phyloP scores from a whole-genome alignment of 139 green algal genomes.

The Axilococcus clingmanii region DNA sequence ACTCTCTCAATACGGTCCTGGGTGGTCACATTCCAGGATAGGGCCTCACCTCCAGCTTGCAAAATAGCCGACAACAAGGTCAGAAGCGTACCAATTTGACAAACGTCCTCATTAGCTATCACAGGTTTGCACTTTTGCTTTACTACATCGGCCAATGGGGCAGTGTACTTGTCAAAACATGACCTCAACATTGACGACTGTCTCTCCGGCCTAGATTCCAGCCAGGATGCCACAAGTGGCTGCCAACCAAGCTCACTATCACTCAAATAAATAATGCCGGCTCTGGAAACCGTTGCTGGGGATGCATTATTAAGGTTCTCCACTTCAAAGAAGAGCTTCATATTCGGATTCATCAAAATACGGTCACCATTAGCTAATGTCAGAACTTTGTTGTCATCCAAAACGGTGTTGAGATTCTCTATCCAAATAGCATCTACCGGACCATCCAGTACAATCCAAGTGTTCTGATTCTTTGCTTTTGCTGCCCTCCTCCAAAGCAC shows the following conservation, averaged over 20 bases:
- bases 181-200: constrained; percentile 52
- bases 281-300: constrained; percentile 81
- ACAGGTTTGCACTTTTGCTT: constrained; percentile 61
- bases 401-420: constrained; percentile 95
- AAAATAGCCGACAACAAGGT: constrained; percentile 71
- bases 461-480: constrained; percentile 86
- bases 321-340: constrained; percentile 90
- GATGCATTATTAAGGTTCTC: constrained; percentile 94
- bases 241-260: constrained; percentile 83
- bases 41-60: no score
- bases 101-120: constrained; percentile 79
- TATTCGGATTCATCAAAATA: constrained; percentile 82
- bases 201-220: constrained; percentile 27
- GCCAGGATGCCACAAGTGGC: constrained; percentile 74
- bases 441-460: constrained; percentile 93
- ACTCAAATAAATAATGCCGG: constrained; percentile 93
- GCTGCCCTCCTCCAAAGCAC: constrained; percentile 83
- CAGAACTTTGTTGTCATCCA: constrained; percentile 96
- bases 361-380: constrained; percentile 94
- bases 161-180: constrained; percentile 77
- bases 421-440: constrained; percentile 97
- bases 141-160: constrained; percentile 61
- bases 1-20: constrained; percentile 76
- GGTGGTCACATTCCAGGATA: no score
- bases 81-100: constrained; percentile 65